Conservation (phyloP, 352 stramenopile species). For the Achlya hypogyna region DNA sequence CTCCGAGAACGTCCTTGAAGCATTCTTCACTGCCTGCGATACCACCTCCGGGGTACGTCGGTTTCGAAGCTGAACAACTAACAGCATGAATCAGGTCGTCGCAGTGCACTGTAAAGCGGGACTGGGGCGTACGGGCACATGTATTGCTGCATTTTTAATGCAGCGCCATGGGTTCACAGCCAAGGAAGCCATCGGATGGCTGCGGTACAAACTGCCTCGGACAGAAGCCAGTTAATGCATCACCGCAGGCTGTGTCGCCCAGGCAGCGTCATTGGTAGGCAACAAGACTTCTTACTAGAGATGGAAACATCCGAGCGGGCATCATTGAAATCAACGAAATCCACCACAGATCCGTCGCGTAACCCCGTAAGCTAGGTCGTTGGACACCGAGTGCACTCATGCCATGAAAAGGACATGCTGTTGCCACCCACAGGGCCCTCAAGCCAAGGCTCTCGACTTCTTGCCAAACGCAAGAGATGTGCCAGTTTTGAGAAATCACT, state of each 20-base stretch:
- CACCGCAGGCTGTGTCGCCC: constrained; percentile 31
- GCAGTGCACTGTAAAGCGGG: constrained; percentile 89
- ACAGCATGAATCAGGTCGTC: constrained; percentile 24
- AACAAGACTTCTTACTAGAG: constrained; percentile 84
- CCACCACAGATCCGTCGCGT: too few relatives aligned
- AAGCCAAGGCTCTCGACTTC: too few relatives aligned
- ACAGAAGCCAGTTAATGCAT: not conserved
- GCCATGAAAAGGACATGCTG: too few relatives aligned
- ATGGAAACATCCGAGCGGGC: constrained; percentile 45
- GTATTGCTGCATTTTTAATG: constrained; percentile 90
- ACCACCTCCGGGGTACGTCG: constrained; percentile 18
- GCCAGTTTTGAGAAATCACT: too few relatives aligned
- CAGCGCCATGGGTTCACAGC: constrained; percentile 89
- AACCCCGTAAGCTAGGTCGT: too few relatives aligned
- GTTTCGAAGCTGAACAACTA: not conserved
- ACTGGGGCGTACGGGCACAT: constrained; percentile 87
- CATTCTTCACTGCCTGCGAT: constrained; percentile 59
- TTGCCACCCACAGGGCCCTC: too few relatives aligned
- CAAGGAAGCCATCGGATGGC: constrained; percentile 82
- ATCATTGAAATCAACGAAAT: too few relatives aligned
- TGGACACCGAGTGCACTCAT: too few relatives aligned
- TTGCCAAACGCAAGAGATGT: too few relatives aligned
- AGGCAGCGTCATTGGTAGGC: constrained; percentile 83
- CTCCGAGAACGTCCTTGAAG: constrained; percentile 43
- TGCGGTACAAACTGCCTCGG: constrained; percentile 37